phyloP scores from a whole-genome alignment of 495 filamentous ascomycete genomes.

The Entonaema liquescens region DNA sequence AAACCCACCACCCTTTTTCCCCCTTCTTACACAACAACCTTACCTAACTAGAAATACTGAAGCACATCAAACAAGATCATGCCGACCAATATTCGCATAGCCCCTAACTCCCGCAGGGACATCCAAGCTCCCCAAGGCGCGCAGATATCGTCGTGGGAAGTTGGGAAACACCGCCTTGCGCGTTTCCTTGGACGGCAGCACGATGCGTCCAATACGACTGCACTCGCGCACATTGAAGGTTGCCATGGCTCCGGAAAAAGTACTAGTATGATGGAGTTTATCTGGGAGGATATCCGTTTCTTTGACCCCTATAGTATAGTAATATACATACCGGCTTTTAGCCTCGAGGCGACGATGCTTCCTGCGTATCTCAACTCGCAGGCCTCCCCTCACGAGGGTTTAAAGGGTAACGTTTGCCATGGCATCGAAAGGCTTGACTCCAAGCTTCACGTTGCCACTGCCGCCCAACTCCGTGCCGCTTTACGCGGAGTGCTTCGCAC shows the following conservation, averaged over 20 bases:
- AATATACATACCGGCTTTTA: neutral
- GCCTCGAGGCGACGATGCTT: neutral
- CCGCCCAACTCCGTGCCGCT: neutral
- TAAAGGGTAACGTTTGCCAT: neutral
- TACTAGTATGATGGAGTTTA: neutral
- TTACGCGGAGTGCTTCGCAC: neutral
- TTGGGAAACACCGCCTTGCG: neutral
- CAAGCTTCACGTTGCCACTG: neutral
- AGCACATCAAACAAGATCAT: neutral
- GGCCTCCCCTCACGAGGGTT: neutral
- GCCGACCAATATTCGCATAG: neutral
- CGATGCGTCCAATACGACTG: neutral
- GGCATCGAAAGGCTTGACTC: neutral
- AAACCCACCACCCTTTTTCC: too few species aligned
- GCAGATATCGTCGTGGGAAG: neutral
- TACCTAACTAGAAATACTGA: too few species aligned
- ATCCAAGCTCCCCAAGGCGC: neutral
- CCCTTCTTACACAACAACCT: too few species aligned
- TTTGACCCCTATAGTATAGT: neutral
- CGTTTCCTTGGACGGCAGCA: neutral
- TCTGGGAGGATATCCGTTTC: neutral
- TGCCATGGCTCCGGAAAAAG: neutral
- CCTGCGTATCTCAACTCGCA: neutral
- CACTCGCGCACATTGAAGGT: neutral
- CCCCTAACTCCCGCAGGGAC: neutral